Conservation (phyloP, 352 stramenopile species). For the Thalassiosira hispida region DNA sequence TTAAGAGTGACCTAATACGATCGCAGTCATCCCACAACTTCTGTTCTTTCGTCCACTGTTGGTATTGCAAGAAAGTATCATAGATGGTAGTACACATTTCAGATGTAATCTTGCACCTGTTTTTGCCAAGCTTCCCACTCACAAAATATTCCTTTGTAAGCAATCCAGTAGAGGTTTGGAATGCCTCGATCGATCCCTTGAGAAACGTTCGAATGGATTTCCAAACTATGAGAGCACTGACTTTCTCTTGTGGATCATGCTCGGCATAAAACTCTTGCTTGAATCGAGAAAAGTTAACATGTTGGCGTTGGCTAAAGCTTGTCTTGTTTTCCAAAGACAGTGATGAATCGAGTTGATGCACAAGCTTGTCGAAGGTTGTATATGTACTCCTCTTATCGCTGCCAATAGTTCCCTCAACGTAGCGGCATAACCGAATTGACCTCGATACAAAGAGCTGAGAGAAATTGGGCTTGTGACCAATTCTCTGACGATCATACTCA, state of each 20-base stretch:
- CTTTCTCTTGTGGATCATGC: too few species aligned
- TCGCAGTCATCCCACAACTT: constrained; percentile 71
- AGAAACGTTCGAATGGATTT: constrained; percentile 71
- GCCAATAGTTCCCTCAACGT: constrained; percentile 57
- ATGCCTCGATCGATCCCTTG: constrained; percentile 79
- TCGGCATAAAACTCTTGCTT: too few species aligned
- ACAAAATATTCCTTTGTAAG: constrained; percentile 61
- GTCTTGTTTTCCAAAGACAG: too few species aligned
- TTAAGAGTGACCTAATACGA: constrained; percentile 32
- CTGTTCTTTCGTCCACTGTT: constrained; percentile 42
- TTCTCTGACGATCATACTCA: constrained; percentile 56
- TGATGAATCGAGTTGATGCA: too few species aligned
- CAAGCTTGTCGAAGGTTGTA: too few species aligned
- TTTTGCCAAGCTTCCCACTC: constrained; percentile 55
- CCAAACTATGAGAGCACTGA: too few species aligned
- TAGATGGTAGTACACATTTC: constrained; percentile 50
- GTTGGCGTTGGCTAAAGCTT: too few species aligned
- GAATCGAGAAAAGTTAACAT: too few species aligned
- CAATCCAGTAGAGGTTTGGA: constrained; percentile 22
- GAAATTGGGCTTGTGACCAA: constrained; percentile 33
- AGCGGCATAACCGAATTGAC: constrained; percentile 53
- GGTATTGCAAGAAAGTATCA: constrained; percentile 63
- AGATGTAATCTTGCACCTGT: constrained; percentile 55
- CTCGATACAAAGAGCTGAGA: constrained; percentile 67
- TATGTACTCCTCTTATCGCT: too few species aligned